Evolutionary conservation across 2,329 filamentous ascomycete species (phyloP).

Genomic region (Hyphodiscus sp.): DNA sequence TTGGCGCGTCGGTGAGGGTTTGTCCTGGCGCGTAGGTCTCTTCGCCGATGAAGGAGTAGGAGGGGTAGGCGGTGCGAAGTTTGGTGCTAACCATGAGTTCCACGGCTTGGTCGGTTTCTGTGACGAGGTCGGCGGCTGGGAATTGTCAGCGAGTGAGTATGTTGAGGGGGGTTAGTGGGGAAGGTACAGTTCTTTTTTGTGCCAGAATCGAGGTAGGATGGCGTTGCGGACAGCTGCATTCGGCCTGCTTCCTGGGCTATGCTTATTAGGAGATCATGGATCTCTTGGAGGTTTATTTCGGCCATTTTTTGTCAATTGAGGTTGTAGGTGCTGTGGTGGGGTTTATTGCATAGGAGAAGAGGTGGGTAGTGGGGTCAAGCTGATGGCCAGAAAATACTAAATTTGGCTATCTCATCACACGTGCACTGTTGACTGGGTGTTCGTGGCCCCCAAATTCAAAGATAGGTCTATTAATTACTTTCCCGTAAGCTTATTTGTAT

Average conservation of each 20-base stretch:
- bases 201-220: slow-evolving; percentile 47
- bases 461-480: not conserved
- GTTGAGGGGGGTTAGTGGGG: slow-evolving; percentile 5
- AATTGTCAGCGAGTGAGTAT: slow-evolving; percentile 4
- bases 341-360: not conserved
- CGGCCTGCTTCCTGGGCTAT: slow-evolving; percentile 58
- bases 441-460: not conserved
- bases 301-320: slow-evolving; percentile 37
- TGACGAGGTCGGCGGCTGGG: slow-evolving; percentile 61
- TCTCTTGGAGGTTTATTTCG: slow-evolving; percentile 50
- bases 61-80: slow-evolving; percentile 47
- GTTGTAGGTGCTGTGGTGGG: not conserved
- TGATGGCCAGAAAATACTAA: not conserved
- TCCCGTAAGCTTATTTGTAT: not conserved
- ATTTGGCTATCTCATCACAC: slow-evolving; percentile 9
- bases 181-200: slow-evolving; percentile 56
- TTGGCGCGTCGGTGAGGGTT: slow-evolving; percentile 58
- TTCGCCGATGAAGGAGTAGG: slow-evolving; percentile 63
- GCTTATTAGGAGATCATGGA: slow-evolving; percentile 54
- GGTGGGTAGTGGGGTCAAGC: not conserved
- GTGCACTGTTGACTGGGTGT: slow-evolving; percentile 1
- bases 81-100: slow-evolving; percentile 53
- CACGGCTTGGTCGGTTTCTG: slow-evolving; percentile 60
- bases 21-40: slow-evolving; percentile 68
- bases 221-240: slow-evolving; percentile 57